Base-by-base conservation (phyloP, 1,139 yeast species). In the Fermentozyma sake region DNA sequence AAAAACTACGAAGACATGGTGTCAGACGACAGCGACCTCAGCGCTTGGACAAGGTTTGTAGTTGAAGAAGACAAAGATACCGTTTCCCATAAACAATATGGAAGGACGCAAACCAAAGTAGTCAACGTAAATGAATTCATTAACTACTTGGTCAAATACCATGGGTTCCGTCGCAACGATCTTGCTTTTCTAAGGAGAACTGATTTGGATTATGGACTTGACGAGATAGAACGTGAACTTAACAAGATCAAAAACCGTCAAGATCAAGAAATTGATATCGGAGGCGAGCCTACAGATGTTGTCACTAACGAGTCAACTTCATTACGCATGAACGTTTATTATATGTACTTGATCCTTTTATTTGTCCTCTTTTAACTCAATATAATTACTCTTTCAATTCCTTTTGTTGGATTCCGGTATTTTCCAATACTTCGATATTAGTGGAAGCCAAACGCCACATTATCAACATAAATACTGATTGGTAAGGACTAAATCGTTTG, bases 401-500 rank as follows among this genome's bases (percentile, higher is more conserved):
- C 16, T 17, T 16, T 12, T 10, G 10, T 18, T 16, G n/a, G 12
- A 17, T 12, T 4, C 26, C 21, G 9, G 26, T 44, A 14, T 42
- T 50, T 29, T 56, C 60, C 29, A 52, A 48, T 4, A 74, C 75
- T 9, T 74, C 80, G 18, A 79, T 63, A 37, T 73, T 68, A 3
- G 85, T 75, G 20, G 73, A 55, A 12, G 79, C 61, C 23, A 81
- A 47, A 39, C 86, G 64, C 96, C 96, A 87, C 43, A 85, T 55
- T 5, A 84, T 44, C 50, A 82, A 50, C 82, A 82, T 84, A 31
- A 83, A 71, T 3, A 77, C 71, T 15, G 83, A 69, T 37, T 80
- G 59, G 49, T 79, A 79, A 0, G 96, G 96, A 26, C 58, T 52
- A 47, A 77, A 86, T 30, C 52, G 48, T 20, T 68, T 64, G 0